Percentiles rank a stretch among this genome's conserved stretches.
phyloP scores from a whole-genome alignment of 768 basidiomycete species.

The Tylopilus plumbeoviolaceoides region DNA sequence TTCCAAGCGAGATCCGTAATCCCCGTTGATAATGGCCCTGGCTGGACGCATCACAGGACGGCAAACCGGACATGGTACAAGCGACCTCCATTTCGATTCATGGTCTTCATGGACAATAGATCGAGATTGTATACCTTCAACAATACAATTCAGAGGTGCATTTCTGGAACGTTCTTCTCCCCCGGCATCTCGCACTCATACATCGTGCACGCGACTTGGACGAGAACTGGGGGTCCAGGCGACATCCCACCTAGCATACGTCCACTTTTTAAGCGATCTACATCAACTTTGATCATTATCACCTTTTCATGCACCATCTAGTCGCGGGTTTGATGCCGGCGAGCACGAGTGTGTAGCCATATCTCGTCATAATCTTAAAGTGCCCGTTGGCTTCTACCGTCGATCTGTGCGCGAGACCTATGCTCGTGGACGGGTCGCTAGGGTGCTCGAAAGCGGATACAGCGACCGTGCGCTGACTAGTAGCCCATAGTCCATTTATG shows the following conservation, averaged over 20 bases:
- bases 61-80: conserved; percentile 73
- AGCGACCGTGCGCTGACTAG: no score
- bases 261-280: no score
- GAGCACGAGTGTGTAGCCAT: conserved; percentile 89
- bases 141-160: conserved; percentile 7
- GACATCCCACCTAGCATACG: no score
- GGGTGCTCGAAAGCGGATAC: no score
- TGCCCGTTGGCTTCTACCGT: conserved; percentile 82
- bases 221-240: no score
- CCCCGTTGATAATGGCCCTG: no score
- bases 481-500: no score
- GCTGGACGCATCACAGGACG: conserved; percentile 58
- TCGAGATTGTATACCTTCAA: conserved; percentile 34
- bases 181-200: no score
- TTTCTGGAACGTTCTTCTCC: conserved; percentile 26
- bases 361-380: conserved; percentile 86
- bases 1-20: no score
- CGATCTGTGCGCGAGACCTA: conserved; percentile 77
- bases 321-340: conserved; percentile 93
- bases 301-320: conserved; percentile 24
- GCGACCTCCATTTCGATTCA: conserved; percentile 60
- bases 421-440: no score
- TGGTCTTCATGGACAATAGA: conserved; percentile 15
- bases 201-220: no score
- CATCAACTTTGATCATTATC: neutral